Base-by-base conservation (phyloP, 2,329 filamentous ascomycete genomes). In the Sclerotinia minor region DNA sequence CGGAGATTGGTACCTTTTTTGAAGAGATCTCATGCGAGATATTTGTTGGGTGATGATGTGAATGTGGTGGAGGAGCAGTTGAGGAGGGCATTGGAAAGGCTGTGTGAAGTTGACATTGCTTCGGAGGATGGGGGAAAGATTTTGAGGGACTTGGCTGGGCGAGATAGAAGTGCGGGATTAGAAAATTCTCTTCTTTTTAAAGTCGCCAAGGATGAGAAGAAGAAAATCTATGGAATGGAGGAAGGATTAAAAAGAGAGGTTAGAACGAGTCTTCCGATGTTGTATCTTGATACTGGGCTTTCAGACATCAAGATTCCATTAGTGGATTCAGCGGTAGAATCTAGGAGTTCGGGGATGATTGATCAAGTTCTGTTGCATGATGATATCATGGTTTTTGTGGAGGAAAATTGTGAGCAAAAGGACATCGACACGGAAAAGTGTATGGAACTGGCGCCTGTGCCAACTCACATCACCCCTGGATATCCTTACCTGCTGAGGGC, bases 221-320 rank as follows among this genome's bases (percentile, higher is more conserved):
- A n/a, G 26, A 38, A 21, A 8, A 5, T n/a, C 32, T 1, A 29
- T 32, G 63, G 9, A n/a, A 21, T 15, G 11, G 26, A 47, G 32
- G 41, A 32, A 29, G 17, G 6, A 29, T 7, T n/a, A 24, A 45
- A 45, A 24, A 26, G 41, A 58, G 41, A 58, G 17, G 15, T 17
- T 1, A 53, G 50, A 45, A n/a, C n/a, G 21, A 41, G n/a, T 26
- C 24, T 45, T 41, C 53, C 53, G 5, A 65, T 35, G 15, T 64
- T 26, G 45, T 26, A 50, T 41, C n/a, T 64, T 29, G 60, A 41
- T 44, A 26, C 29, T 49, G 17, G 3, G 13, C 50, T 55, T 45
- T 41, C 38, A 8, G 64, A 65, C 58, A 26, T 65, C 4, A 59
- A 65, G 53, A 26, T 50, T 35, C 53, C 64, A 19, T 50, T 59